Conservation (phyloP, 306 rosid genomes). For the Lathyrus sativus region DNA sequence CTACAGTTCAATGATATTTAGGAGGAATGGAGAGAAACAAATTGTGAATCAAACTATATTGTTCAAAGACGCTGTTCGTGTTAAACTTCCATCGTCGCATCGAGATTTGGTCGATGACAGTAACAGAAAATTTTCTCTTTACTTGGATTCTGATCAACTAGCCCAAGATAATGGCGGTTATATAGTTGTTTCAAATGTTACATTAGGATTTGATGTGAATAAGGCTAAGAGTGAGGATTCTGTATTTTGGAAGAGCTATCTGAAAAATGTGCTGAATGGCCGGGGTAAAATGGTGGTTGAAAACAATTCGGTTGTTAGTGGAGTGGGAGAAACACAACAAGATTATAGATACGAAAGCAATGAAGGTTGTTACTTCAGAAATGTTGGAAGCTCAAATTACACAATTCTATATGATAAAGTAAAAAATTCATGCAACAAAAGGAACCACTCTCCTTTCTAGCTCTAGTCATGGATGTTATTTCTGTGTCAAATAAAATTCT, state of each 20-base stretch:
- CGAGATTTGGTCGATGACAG: slow-evolving; percentile 42
- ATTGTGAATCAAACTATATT: slow-evolving; percentile 60
- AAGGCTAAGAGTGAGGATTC: too few relatives aligned
- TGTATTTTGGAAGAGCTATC: slow-evolving; percentile 45
- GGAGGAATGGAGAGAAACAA: slow-evolving; percentile 53
- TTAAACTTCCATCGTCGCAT: slow-evolving; percentile 40
- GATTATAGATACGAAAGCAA: slow-evolving; percentile 53
- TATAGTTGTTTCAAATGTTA: too few relatives aligned
- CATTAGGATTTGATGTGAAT: too few relatives aligned
- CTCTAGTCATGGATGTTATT: too few relatives aligned
- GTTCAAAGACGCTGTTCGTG: slow-evolving; percentile 48
- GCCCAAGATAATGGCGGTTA: slow-evolving; percentile 43
- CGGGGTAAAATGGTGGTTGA: slow-evolving; percentile 61
- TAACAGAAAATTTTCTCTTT: slow-evolving; percentile 49
- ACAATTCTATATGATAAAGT: slow-evolving; percentile 70
- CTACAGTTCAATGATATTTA: slow-evolving; percentile 58
- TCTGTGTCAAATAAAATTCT: too few relatives aligned
- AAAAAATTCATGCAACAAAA: slow-evolving; percentile 45
- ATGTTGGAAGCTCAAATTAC: slow-evolving; percentile 74
- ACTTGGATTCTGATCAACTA: slow-evolving; percentile 41
- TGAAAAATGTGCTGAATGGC: slow-evolving; percentile 67
- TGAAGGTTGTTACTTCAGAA: slow-evolving; percentile 63
- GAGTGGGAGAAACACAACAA: slow-evolving; percentile 71
- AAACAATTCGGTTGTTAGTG: slow-evolving; percentile 56
- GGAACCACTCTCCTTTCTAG: slow-evolving; percentile 9